A percentile compares a stretch with the other conserved stretches of the same genome.
These are phyloP conservation scores for Trametes maxima DNA, from an alignment of 768 basidiomycete species.

Conservation along the genomic window DNA sequence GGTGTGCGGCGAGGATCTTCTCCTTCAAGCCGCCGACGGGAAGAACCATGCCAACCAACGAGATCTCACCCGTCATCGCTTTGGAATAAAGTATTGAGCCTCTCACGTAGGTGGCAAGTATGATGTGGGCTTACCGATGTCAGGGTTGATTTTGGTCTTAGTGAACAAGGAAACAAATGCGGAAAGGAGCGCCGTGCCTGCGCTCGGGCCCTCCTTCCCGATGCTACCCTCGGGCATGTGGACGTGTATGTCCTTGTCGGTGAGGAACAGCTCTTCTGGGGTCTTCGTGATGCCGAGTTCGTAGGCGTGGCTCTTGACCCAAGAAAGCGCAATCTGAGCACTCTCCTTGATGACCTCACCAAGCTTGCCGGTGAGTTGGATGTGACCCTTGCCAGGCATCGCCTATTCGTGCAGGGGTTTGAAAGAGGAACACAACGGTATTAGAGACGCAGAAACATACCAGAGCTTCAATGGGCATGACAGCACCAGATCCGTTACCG, in stretches of 20 bases:
- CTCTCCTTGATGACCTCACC: slow-evolving; percentile 98
- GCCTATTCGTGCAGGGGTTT: slow-evolving; percentile 42
- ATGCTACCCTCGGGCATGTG: slow-evolving; percentile 97
- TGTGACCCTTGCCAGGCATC: slow-evolving; percentile 93
- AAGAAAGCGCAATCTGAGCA: slow-evolving; percentile 92
- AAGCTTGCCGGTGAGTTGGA: slow-evolving; percentile 95
- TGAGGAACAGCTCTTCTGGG: slow-evolving; percentile 74
- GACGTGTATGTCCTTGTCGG: slow-evolving; percentile 88
- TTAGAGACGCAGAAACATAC: slow-evolving; percentile 47
- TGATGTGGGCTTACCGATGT: slow-evolving; percentile 68
- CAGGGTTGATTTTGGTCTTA: slow-evolving; percentile 77
- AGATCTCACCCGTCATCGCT: slow-evolving; percentile 99
- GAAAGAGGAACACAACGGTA: neutral
- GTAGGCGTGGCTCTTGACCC: slow-evolving; percentile 89
- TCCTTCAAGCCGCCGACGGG: slow-evolving; percentile 96
- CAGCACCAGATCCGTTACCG: slow-evolving; percentile 94
- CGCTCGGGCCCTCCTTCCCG: slow-evolving; percentile 95
- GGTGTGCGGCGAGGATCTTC: slow-evolving; percentile 95
- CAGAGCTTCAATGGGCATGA: slow-evolving; percentile 96
- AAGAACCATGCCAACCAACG: slow-evolving; percentile 92
- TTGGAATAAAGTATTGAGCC: neutral
- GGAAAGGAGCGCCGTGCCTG: slow-evolving; percentile 90
- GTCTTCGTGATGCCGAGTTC: slow-evolving; percentile 83
- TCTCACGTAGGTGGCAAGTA: neutral
- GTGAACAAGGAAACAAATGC: slow-evolving; percentile 94